Evolutionary conservation across 139 green algal genomes (phyloP).

Genomic region (Deuterostichococcus epilithicus): DNA sequence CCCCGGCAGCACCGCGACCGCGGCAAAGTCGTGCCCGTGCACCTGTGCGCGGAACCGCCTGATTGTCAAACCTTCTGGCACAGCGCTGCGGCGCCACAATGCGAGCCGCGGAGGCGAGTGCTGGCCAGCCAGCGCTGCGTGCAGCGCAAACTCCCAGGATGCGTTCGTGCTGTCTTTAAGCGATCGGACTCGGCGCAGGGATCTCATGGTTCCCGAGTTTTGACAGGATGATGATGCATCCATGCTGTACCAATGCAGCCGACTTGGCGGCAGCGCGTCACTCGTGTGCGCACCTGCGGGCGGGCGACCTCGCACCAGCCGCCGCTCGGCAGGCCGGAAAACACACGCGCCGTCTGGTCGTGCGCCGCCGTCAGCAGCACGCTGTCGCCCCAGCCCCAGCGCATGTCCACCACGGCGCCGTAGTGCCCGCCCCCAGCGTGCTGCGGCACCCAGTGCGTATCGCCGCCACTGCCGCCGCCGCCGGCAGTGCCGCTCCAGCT

Average conservation of each 20-base stretch:
- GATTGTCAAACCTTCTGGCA: too few species aligned
- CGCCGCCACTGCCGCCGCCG: neutral
- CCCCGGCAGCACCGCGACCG: constrained; percentile 46
- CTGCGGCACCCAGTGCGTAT: constrained; percentile 55
- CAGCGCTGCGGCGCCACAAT: too few species aligned
- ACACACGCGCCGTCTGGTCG: constrained; percentile 83
- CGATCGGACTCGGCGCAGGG: too few species aligned
- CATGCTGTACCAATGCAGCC: neutral
- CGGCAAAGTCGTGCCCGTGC: constrained; percentile 93
- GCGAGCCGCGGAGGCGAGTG: too few species aligned
- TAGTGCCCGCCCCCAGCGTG: constrained; percentile 79
- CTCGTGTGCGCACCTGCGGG: constrained; percentile 53
- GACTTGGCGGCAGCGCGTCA: neutral
- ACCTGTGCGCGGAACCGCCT: constrained; percentile 51
- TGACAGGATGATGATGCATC: neutral
- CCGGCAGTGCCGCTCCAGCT: neutral
- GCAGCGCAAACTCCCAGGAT: too few species aligned
- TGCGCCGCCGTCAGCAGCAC: constrained; percentile 64
- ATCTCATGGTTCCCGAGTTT: too few species aligned
- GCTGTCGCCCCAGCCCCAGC: constrained; percentile 62
- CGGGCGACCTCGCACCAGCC: constrained; percentile 89
- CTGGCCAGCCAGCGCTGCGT: too few species aligned
- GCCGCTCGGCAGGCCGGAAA: constrained; percentile 24
- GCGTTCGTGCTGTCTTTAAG: too few species aligned
- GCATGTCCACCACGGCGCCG: constrained; percentile 67